Evolutionary conservation across 2,329 filamentous ascomycete genomes (phyloP), one percentile per base, ranked within the genome.

Genomic region (Elsinoe arachidis): DNA sequence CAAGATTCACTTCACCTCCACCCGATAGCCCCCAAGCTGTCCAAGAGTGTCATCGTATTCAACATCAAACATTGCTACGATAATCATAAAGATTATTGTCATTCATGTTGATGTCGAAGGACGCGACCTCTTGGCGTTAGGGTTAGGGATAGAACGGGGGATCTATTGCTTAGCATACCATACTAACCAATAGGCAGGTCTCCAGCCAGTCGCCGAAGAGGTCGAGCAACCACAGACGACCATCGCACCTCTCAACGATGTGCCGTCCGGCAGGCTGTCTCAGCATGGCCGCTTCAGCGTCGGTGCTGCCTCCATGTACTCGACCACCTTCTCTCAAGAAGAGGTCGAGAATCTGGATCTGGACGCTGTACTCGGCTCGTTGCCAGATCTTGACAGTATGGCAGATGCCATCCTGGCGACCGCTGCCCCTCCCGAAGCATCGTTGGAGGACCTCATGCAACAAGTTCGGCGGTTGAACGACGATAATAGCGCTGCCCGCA

Each of bases 281-380:
- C 46, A 34, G 46, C 26, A 51, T 51, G 26, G 49, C 15, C 15
- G 14, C 34, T 43, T 38, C 41, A 56, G 52, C 43, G 14, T 47
- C n/a, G 41, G 35, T 30, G 44, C 30, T 33, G 62, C 63, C 14
- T 77, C 75, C 5, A 70, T 68, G 39, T 72, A 76, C 63, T 77
- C 76, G 3, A 74, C 74, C 0, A 74, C 74, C 2, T 73, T 74
- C 57, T 76, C 75, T 5, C 69, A 70, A 58, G 70, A 72, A 35
- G 74, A 77, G 55, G 67, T 74, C 26, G 67, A 70, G 21, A 66
- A 70, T 10, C 64, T 78, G 9, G 72, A 77, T 43, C 56, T 68
- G 3, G 72, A 72, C 33, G 62, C 69, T 37, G 74, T 78, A 46
- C 53, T 75, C 4, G 72, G 71, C 49, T 67, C 69, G 17, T 60